Evolutionary conservation across 2,329 filamentous ascomycete genomes (phyloP), one percentile per base, ranked within the genome.

Genomic region (Diplodia sapinea): DNA sequence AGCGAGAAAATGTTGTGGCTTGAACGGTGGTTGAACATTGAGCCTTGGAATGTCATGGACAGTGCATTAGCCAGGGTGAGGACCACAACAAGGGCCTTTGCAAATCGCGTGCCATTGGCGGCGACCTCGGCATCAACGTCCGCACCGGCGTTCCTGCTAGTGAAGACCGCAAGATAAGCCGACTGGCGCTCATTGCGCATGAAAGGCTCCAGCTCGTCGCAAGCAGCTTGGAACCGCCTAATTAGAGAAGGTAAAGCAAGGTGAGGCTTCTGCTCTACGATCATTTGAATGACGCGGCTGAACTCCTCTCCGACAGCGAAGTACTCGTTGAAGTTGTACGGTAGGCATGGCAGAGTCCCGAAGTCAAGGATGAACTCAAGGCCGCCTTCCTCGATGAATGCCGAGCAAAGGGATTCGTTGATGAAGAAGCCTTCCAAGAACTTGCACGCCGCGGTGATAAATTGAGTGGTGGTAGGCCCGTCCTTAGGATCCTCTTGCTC

Each of bases 281-380:
- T 85, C 70, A 90, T 86, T 70, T 91, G 88, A 61, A 97, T 84
- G 12, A 96, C 89, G 43, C 88, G 86, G 17, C 89, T 87, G 65
- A 97, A 83, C 69, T 90, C 88, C 69, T 89, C 87, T 67, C 89
- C 89, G 8, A 73, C 71, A 20, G 50, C 54, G 7, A 62, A 59
- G 6, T 87, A 86, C 50, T 91, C 89, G 49, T 89, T 86, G 74
- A 91, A 89, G 73, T 91, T 87, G 72, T 89, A 88, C 0, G 92
- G 88, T 56, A 98, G 84, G 76, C 92, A 94, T 5, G 93, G 91
- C 36, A 94, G 87, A 65, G 91, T 92, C 50, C 90, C 90, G 66
- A 97, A 87, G 74, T 97, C 93, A 65, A 99, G 83, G 23, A 98
- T 83, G 62, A 91, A 84, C 77, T 97, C 93, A 29, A 94, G 88